phyloP scores from a whole-genome alignment of 2,329 filamentous ascomycete species.

The Paecilomyces fulvus region DNA sequence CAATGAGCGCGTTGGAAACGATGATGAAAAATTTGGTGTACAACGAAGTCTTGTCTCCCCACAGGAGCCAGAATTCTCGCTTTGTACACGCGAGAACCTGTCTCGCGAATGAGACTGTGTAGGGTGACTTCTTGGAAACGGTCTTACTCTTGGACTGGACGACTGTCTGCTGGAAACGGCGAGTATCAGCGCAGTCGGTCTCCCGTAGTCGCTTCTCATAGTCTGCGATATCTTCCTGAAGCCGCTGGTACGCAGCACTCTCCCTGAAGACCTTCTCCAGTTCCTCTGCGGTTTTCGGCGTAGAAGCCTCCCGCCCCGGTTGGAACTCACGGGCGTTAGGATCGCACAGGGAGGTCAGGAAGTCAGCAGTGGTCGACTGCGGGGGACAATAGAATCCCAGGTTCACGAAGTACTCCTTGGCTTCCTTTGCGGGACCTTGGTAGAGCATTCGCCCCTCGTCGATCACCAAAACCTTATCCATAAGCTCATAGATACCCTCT shows the following conservation, averaged over 20 bases:
- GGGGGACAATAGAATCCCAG: constrained; percentile 55
- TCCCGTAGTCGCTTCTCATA: constrained; percentile 52
- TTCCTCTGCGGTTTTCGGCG: constrained; percentile 62
- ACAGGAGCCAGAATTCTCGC: constrained; percentile 70
- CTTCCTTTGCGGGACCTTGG: constrained; percentile 53
- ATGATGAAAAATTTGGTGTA: constrained; percentile 76
- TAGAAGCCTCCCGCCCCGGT: constrained; percentile 54
- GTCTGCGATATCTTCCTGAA: constrained; percentile 52
- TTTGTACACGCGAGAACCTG: constrained; percentile 57
- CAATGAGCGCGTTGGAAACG: constrained; percentile 63
- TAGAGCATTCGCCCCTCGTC: constrained; percentile 63
- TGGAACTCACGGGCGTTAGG: constrained; percentile 62
- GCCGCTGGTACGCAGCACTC: constrained; percentile 52
- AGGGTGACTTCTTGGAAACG: constrained; percentile 60
- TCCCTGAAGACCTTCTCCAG: constrained; percentile 59
- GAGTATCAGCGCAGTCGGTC: constrained; percentile 52
- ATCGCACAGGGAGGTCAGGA: constrained; percentile 68
- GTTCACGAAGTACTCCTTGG: constrained; percentile 57
- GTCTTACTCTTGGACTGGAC: constrained; percentile 56
- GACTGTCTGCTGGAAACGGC: constrained; percentile 58
- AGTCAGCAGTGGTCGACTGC: constrained; percentile 64
- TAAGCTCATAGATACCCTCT: constrained; percentile 61
- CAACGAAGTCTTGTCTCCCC: constrained; percentile 64
- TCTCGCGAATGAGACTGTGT: constrained; percentile 64
- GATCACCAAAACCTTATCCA: constrained; percentile 76